A percentile compares a stretch with the other conserved stretches of the same genome.
Conservation (phyloP, 2,329 filamentous ascomycete genomes). For the Colletotrichum sojae region DNA sequence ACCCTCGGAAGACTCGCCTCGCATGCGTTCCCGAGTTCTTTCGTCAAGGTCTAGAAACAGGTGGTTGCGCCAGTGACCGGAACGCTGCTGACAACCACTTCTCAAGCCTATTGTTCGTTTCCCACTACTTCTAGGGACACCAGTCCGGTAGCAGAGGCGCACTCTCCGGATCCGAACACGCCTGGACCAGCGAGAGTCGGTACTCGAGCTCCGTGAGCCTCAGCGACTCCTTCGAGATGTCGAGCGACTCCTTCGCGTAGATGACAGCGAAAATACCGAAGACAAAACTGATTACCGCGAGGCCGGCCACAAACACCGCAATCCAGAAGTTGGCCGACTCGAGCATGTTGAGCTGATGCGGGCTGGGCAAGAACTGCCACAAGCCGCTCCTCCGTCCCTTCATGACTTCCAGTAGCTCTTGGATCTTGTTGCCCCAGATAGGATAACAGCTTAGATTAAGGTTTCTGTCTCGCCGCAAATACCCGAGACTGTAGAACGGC, state of each 20-base stretch:
- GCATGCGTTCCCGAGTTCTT: too few species aligned
- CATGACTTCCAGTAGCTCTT: constrained; percentile 1
- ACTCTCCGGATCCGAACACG: background rate
- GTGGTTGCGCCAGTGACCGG: too few species aligned
- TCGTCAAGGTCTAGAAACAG: too few species aligned
- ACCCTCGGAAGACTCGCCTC: too few species aligned
- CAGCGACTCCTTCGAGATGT: background rate
- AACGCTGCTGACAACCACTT: background rate
- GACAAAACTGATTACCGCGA: background rate
- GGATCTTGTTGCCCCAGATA: background rate
- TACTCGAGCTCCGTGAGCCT: constrained; percentile 11
- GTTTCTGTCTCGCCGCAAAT: background rate
- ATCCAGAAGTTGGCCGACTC: constrained; percentile 30
- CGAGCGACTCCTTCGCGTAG: constrained; percentile 2
- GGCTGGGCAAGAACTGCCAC: background rate
- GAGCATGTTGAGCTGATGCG: background rate
- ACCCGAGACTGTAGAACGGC: background rate
- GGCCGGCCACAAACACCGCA: background rate
- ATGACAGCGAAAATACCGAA: background rate
- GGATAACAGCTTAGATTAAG: background rate
- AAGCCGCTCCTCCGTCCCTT: background rate
- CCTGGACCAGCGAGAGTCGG: constrained; percentile 1
- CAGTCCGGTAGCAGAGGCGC: background rate
- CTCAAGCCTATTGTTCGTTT: background rate
- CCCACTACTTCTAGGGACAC: background rate